Conservation (phyloP, 108 stramenopile species). For the Cyclostephanos invisitatus region DNA sequence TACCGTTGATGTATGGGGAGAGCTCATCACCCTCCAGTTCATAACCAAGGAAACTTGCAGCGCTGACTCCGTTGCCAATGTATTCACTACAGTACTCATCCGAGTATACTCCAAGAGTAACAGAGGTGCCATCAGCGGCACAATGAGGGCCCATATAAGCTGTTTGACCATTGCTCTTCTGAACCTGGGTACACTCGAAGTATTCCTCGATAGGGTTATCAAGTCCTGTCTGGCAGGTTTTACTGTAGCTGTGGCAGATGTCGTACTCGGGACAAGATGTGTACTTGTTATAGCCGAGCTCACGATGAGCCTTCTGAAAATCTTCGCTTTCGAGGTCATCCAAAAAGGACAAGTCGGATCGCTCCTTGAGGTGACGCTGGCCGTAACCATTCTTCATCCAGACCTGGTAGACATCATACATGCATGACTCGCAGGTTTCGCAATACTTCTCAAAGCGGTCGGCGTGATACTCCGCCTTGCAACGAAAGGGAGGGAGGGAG, state of each 20-base stretch:
- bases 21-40: constrained; percentile 20
- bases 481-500: background rate
- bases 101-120: constrained; percentile 67
- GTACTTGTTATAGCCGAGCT: constrained; percentile 29
- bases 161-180: constrained; percentile 50
- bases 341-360: constrained; percentile 32
- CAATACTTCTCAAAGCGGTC: constrained; percentile 68
- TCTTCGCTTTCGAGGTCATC: constrained; percentile 44
- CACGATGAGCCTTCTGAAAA: constrained; percentile 39
- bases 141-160: constrained; percentile 80
- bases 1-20: background rate
- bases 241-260: constrained; percentile 13
- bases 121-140: constrained; percentile 52
- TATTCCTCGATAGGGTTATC: constrained; percentile 16
- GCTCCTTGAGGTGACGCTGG: constrained; percentile 27
- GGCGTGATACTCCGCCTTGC: constrained; percentile 47
- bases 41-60: constrained; percentile 30
- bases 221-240: constrained; percentile 6
- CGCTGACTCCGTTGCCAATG: constrained; percentile 41
- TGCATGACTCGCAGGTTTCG: constrained; percentile 35
- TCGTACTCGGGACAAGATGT: constrained; percentile 30
- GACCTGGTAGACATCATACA: constrained; percentile 17
- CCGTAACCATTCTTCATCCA: constrained; percentile 21
- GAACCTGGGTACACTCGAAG: constrained; percentile 42
- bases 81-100: constrained; percentile 74